Base-by-base conservation (phyloP, 2,329 filamentous ascomycete genomes). In the Macrophomina pseudophaseolina region DNA sequence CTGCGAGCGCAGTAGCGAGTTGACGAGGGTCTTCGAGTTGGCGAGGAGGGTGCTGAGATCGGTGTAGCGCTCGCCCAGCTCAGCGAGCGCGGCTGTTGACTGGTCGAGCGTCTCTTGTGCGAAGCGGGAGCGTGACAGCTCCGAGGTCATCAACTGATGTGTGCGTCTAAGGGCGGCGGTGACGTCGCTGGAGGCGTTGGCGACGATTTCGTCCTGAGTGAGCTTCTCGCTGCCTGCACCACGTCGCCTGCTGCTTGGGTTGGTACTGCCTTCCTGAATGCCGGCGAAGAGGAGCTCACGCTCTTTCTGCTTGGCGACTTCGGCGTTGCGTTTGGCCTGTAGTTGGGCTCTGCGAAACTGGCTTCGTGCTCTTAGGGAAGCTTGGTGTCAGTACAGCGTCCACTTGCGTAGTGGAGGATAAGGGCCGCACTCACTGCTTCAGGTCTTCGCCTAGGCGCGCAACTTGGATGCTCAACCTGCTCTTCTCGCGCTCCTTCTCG, bases 81-180 rank as follows among this genome's bases (percentile, higher is more conserved):
- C 88, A 64, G 86, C 86, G n/a, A 99, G 85, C 11, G 94, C 93
- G 9, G 88, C 90, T 6, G 92, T 94, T 1, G 91, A 94, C 81
- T 95, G 90, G 68, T 90, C 89, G 66, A 99, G 85, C 1, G 93
- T 96, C 78, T 97, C 90, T 72, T 95, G 90, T 18, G 94, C 94
- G 75, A 97, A 98, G 73, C 92, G 90, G 71, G 92, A 96, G 68
- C 93, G 90, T 54, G 90, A 88, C 7, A 99, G 87, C 82, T 97
- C 94, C 4, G 88, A 85, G 70, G 92, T 88, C 82, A 98, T 94
- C 73, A 97, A 86, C 69, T 91, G 88, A 79, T 98, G 94, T 5
- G 94, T 96, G 68, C 93, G 86, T 68, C 93, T 87, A 63, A 99
- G 85, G 1, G 93, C 91, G 58, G 88, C 84, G 3, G 94, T 98